These are phyloP conservation scores for Cladorrhinum sp. DNA, from an alignment of 2,329 filamentous ascomycete species.

Conservation along the genomic window DNA sequence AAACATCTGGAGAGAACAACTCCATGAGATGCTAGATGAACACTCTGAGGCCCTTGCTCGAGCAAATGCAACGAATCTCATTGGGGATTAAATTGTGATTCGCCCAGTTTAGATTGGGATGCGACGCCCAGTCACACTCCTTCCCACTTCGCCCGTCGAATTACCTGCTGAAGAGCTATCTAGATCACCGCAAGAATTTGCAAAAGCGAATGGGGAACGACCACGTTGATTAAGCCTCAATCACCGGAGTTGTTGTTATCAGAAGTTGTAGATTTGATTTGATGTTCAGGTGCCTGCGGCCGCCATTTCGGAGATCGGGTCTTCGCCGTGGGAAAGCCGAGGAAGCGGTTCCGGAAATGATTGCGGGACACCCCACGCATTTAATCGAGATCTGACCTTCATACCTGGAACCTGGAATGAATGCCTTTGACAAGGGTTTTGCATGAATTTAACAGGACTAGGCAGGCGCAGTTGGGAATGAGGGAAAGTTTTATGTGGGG, in stretches of 20 bases:
- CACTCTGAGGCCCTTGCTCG: not conserved
- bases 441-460: too few species aligned
- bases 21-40: not conserved
- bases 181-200: not conserved
- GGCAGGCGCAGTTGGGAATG: not conserved
- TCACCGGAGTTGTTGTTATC: too few species aligned
- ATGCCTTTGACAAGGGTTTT: too few species aligned
- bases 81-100: not conserved
- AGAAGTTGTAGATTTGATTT: not conserved
- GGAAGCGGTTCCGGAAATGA: too few species aligned
- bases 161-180: not conserved
- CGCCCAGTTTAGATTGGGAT: not conserved
- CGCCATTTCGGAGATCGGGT: too few species aligned
- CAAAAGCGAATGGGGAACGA: not conserved
- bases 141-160: not conserved
- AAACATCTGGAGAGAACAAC: not conserved
- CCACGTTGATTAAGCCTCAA: not conserved
- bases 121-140: not conserved
- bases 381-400: too few species aligned
- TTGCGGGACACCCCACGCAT: too few species aligned
- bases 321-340: too few species aligned
- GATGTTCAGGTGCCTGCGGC: too few species aligned
- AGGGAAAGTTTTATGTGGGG: not conserved
- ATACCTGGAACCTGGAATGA: too few species aligned
- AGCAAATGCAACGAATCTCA: not conserved